These are phyloP conservation scores for Didymella sp. DNA, from an alignment of 2,329 filamentous ascomycete species.

Conservation along the genomic window DNA sequence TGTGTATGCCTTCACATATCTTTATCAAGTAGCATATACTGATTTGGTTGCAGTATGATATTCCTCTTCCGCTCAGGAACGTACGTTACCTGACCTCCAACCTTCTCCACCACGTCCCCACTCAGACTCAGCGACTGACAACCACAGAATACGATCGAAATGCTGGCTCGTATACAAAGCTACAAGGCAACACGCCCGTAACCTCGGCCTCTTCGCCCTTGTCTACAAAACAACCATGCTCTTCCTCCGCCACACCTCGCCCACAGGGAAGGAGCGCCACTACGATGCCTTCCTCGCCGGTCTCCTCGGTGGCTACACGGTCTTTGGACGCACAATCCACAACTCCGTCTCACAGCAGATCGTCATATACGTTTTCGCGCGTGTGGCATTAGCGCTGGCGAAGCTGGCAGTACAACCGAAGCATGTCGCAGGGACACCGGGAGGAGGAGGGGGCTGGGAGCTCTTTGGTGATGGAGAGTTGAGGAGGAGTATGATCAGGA, in stretches of 20 bases:
- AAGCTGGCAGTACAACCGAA: slow-evolving; percentile 77
- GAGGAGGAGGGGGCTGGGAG: slow-evolving; percentile 45
- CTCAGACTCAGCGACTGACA: slow-evolving; percentile 11
- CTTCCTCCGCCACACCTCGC: slow-evolving; percentile 66
- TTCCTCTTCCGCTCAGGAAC: slow-evolving; percentile 93
- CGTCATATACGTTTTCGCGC: slow-evolving; percentile 95
- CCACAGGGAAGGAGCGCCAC: slow-evolving; percentile 65
- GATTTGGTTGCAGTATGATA: slow-evolving; percentile 74
- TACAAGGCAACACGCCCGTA: slow-evolving; percentile 87
- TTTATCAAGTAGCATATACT: not conserved
- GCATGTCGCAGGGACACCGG: slow-evolving; percentile 48
- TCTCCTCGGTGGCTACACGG: slow-evolving; percentile 85
- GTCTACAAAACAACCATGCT: slow-evolving; percentile 89
- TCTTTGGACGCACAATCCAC: slow-evolving; percentile 83
- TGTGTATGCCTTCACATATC: slow-evolving; percentile 62
- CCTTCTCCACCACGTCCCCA: not conserved
- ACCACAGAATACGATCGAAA: slow-evolving; percentile 74
- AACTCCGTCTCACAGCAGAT: slow-evolving; percentile 94
- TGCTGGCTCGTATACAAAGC: slow-evolving; percentile 78
- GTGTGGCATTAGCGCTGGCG: slow-evolving; percentile 83
- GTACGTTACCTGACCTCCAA: slow-evolving; percentile 56
- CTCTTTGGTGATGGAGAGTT: slow-evolving; percentile 49
- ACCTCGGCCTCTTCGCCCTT: slow-evolving; percentile 88
- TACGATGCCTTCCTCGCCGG: slow-evolving; percentile 89
- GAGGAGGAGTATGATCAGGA: slow-evolving; percentile 54